Base-by-base conservation (phyloP, 768 basidiomycete species). In the Tremella mesenterica region DNA sequence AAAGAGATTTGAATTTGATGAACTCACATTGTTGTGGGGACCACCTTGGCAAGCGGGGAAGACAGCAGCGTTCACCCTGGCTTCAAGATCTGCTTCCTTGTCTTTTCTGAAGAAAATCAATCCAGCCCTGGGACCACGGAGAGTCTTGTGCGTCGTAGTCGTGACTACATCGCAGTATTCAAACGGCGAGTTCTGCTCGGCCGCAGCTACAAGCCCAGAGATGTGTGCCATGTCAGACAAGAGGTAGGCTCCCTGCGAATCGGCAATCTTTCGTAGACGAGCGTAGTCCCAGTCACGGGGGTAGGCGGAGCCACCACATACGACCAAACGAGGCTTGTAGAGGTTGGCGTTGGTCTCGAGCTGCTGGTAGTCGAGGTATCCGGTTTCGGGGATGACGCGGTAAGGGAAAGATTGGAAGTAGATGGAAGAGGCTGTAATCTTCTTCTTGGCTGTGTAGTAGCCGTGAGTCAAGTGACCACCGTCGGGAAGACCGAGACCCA, bases 31-130 rank as follows among this genome's bases (percentile, higher is more conserved):
- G 79, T 97, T 97, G 79, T 97, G 95, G 39, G 93, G 95, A 45
- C 93, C 95, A 75, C 95, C 95, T 77, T 97, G 95, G 81, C 95
- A 97, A 30, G 95, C 93, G 53, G 95, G 95, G 84, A 99, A 99
- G 59, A 99, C 93, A 46, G 95, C 92, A 36, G 93, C 88, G 73
- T 97, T 97, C 66, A 99, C 83, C 53, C 92, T 86, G 75, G 89
- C 89, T 80, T 96, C 95, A 41, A 99, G 81, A 63, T 97, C 93
- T 55, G 83, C 79, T 69, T 86, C 81, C 63, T 83, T 82, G 72
- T 93, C 90, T 76, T 85, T 95, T 75, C 86, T 82, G 84, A 93
- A 99, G 81, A 99, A 99, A 78, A 99, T 86, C 58, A 99, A 78
- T 73, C 95, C 95, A 47, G 93, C 95, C 62, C 95, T 85, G 52